Base-by-base conservation (phyloP, 331 rosid genomes). In the Malus hybrid region DNA sequence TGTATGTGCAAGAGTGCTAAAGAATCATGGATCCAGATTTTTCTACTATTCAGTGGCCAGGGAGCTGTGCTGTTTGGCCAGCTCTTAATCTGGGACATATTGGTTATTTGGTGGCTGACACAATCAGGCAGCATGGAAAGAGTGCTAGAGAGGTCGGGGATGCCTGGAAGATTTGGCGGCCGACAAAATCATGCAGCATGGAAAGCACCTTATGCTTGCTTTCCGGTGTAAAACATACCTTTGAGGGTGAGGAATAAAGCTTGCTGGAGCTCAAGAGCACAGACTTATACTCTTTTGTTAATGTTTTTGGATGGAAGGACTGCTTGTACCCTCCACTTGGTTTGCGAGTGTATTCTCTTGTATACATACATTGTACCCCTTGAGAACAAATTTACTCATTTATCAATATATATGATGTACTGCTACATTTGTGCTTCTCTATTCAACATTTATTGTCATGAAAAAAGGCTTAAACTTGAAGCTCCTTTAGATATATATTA, bases 401-500 rank as follows among this genome's bases (percentile, higher is more conserved):
- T 48, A 48, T 27, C 62, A n/a, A 74, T 28, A 13, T 22, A 64
- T 31, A 8, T n/a, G 48, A 64, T 48, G 4, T 74, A 1, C 62
- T 28, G 63, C 75, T 5, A 63, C 69, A 60, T 82, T 55, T 62
- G 28, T 69, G 36, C 65, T 73, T 75, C 62, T 67, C 7, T 42
- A 24, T 70, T 75, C 76, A 6, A 33, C 69, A 71, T 59, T 73
- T 72, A 48, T 70, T 48, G 3, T 48, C 42, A 69, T 14, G 0
- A 31, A 3, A 31, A 31, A 3, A 31, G 2, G 32, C 32, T 31
- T 31, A 31, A 3, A 31, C 32, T 31, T 31, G 32, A 57, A 62
- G 64, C 81, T 70, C 70, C 67, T 10, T 36, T 72, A 65, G 52
- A 69, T 71, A 69, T 55, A 72, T 15, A 52, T 67, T 66, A 61